Evolutionary conservation across 1,139 yeast species (phyloP).

Genomic region (Magnusiomyces sp.): DNA sequence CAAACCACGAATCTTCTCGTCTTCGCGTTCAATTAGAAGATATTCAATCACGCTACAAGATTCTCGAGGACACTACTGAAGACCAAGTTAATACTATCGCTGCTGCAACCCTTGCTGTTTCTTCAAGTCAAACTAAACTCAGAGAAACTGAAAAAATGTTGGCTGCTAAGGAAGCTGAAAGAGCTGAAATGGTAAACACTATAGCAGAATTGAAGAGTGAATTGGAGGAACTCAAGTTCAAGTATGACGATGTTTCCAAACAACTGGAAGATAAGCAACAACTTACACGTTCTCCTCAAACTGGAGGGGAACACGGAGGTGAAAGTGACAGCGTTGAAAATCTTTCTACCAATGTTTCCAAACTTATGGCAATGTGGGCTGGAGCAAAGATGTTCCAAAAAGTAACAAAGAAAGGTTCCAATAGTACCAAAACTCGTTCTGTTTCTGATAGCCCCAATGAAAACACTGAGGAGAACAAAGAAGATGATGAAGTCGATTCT

Average conservation of each 20-base stretch:
- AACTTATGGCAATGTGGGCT: slow-evolving; percentile 28
- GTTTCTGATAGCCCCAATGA: background rate
- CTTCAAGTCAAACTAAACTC: slow-evolving; percentile 24
- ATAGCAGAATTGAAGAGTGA: slow-evolving; percentile 18
- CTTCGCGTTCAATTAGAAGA: slow-evolving; percentile 19
- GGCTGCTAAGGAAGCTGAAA: slow-evolving; percentile 18
- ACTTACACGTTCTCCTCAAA: background rate
- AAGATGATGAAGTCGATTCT: slow-evolving; percentile 8
- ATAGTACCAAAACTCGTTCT: background rate
- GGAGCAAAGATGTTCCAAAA: slow-evolving; percentile 20
- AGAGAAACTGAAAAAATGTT: slow-evolving; percentile 20
- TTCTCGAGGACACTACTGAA: slow-evolving; percentile 23
- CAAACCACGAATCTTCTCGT: slow-evolving; percentile 22
- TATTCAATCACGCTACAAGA: slow-evolving; percentile 14
- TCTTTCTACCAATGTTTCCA: slow-evolving; percentile 16
- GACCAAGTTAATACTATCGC: slow-evolving; percentile 24
- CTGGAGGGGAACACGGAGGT: background rate
- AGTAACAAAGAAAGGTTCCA: background rate
- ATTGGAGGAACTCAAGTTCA: slow-evolving; percentile 17
- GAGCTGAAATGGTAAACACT: slow-evolving; percentile 18
- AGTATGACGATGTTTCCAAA: slow-evolving; percentile 12
- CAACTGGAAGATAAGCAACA: slow-evolving; percentile 6
- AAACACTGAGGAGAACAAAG: too few species aligned
- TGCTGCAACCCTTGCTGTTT: slow-evolving; percentile 26
- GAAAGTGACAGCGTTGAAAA: slow-evolving; percentile 1